Base-by-base conservation (phyloP, 306 rosid species). In the Heteromeles arbutifolia region DNA sequence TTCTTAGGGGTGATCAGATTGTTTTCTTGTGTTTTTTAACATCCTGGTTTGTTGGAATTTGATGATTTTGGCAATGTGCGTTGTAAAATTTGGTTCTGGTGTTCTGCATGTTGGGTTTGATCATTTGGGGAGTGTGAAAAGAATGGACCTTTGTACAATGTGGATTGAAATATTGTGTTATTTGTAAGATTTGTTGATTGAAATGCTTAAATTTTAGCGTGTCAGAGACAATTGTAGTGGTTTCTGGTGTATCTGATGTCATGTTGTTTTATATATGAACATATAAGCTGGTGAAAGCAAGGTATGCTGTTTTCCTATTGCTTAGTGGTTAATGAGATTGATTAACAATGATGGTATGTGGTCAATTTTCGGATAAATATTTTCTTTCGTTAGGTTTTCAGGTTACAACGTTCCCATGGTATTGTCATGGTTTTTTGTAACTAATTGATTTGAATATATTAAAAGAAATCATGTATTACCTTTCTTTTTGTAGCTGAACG, bases 101-200 rank as follows among this genome's bases (percentile, higher is more conserved):
- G 84, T 73, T 89, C 82, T 82, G 79, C 86, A 76, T 80, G 77
- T 64, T 57, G 24, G 56, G 82, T 18, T 76, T 76, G 88, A 84
- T 86, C 79, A 65, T 79, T 48, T 65, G 73, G 72, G 62, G 65
- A 32, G 64, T 41, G 81, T 82, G 28, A 17, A 52, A 28, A 44
- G 70, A 75, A 61, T 69, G 44, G 57, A 54, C 68, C 64, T 86
- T 67, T 32, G 34, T 58, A 74, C 89, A 91, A 87, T 91, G 96
- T 79, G 84, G 82, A 54, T 88, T 4, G 50, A 44, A 43, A 79
- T 79, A 57, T 74, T 59, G 67, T 71, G 78, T 52, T 54, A 6
- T 26, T 79, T 34, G 67, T 81, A 14, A 21, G 61, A 80, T 79
- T 71, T 32, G n/a, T 75, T 6, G 52, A 6, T 72, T 2, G 65